phyloP scores from a whole-genome alignment of 768 basidiomycete genomes.

The Kwoniella mangroviensis region DNA sequence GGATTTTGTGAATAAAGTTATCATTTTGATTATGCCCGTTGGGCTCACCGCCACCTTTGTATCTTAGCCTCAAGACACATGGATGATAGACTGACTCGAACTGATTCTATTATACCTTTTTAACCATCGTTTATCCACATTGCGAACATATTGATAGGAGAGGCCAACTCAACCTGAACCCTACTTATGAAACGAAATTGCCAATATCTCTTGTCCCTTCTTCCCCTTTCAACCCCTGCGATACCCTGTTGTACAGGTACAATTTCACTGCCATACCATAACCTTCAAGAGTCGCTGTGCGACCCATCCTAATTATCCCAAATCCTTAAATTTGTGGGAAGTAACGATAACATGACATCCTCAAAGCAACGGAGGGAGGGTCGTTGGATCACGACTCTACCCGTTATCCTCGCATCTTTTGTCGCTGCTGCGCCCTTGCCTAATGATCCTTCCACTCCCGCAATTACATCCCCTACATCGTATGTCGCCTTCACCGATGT shows the following conservation, averaged over 20 bases:
- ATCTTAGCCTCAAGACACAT: not conserved
- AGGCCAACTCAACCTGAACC: not conserved
- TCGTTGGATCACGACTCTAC: conserved; percentile 8
- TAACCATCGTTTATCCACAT: not conserved
- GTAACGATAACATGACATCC: not conserved
- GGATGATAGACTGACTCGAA: not conserved
- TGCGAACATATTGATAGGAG: not conserved
- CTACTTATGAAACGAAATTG: not conserved
- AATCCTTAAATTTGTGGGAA: not conserved
- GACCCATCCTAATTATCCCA: not conserved
- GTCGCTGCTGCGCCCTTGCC: conserved; percentile 20
- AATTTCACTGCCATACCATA: not conserved
- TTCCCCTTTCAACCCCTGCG: not conserved
- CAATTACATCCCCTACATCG: not conserved
- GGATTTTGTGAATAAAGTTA: not conserved
- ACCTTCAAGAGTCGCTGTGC: conserved; percentile 12
- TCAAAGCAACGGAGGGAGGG: not conserved
- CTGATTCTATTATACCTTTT: not conserved
- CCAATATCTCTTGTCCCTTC: not conserved
- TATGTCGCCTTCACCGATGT: conserved; percentile 1
- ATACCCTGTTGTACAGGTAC: not conserved
- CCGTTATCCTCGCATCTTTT: conserved; percentile 10
- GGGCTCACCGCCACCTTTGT: not conserved
- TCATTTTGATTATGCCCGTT: not conserved
- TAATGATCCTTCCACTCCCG: conserved; percentile 3